phyloP scores from a whole-genome alignment of 805 yeast genomes.

The Wickerhamiella lipophila region DNA sequence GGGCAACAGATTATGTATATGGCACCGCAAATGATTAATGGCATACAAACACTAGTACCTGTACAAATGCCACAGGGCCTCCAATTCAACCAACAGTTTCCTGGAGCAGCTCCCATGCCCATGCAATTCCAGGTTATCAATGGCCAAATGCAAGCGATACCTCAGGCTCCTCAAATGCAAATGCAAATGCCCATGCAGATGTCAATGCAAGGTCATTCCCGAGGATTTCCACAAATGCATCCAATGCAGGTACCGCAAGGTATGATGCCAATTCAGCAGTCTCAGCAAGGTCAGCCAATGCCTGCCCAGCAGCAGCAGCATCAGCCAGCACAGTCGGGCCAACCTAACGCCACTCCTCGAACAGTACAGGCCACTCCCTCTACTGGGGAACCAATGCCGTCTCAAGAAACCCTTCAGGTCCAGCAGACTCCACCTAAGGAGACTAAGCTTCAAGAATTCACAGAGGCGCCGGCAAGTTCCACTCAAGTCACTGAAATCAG shows the following conservation, averaged over 20 bases:
- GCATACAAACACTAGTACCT: constrained; percentile 1
- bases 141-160: constrained; percentile 1
- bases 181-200: constrained; percentile 8
- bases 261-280: not conserved
- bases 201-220: constrained; percentile 4
- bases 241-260: constrained; percentile 10
- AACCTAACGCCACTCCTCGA: not conserved
- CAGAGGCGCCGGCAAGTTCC: not conserved
- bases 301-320: not conserved
- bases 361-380: not conserved
- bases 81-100: not conserved
- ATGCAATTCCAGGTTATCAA: not conserved
- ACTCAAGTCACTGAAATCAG: too few relatives aligned
- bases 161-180: not conserved
- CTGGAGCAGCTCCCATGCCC: not conserved
- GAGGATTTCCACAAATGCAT: constrained; percentile 1
- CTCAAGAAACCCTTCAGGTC: not conserved
- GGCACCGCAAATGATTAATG: constrained; percentile 6
- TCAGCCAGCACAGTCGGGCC: not conserved
- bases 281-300: not conserved
- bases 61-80: not conserved
- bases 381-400: not conserved
- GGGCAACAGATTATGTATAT: constrained; percentile 8
- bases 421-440: too few relatives aligned
- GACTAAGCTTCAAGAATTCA: not conserved